Percentiles rank a stretch among this genome's conserved stretches.
Evolutionary conservation across 129 eudicot genomes (phyloP).

Genomic region (Saussurea involucrata): DNA sequence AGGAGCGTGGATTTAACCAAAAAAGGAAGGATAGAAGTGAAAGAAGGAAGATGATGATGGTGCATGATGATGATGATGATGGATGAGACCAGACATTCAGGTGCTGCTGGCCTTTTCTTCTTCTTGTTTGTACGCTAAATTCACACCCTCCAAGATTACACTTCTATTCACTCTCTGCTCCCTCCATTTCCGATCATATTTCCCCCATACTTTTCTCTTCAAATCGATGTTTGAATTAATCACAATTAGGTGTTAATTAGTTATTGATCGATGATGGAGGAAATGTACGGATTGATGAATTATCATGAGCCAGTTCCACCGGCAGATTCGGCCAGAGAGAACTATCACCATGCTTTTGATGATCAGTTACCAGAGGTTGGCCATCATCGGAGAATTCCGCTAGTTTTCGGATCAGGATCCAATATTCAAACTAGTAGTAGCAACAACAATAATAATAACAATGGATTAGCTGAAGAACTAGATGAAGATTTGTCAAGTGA

Average conservation of each 20-base stretch:
- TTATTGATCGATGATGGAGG: conserved; percentile 26
- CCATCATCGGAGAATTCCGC: conserved; percentile 22
- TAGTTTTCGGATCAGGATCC: conserved; percentile 23
- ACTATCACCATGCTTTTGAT: background rate
- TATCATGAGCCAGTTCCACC: conserved; percentile 19
- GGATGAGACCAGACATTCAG: conserved; percentile 42
- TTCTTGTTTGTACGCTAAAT: conserved; percentile 52
- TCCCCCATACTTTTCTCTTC: background rate
- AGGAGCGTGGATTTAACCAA: conserved; percentile 26
- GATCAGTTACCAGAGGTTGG: conserved; percentile 8
- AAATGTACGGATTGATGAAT: conserved; percentile 38
- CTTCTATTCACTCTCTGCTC: conserved; percentile 33
- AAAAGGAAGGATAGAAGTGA: conserved; percentile 32
- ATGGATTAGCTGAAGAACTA: conserved; percentile 27
- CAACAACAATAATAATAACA: conserved; percentile 1
- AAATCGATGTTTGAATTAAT: background rate
- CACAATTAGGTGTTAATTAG: background rate
- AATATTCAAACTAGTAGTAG: conserved; percentile 16
- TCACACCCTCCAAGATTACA: conserved; percentile 28
- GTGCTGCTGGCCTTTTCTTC: conserved; percentile 22
- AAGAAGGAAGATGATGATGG: conserved; percentile 7
- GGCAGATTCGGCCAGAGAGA: conserved; percentile 3
- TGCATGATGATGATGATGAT: conserved; percentile 19
- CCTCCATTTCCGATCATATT: conserved; percentile 29
- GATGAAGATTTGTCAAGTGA: conserved; percentile 29